These are phyloP conservation scores for Cucurbita pepo DNA, from an alignment of 306 rosid species.

Conservation along the genomic window DNA sequence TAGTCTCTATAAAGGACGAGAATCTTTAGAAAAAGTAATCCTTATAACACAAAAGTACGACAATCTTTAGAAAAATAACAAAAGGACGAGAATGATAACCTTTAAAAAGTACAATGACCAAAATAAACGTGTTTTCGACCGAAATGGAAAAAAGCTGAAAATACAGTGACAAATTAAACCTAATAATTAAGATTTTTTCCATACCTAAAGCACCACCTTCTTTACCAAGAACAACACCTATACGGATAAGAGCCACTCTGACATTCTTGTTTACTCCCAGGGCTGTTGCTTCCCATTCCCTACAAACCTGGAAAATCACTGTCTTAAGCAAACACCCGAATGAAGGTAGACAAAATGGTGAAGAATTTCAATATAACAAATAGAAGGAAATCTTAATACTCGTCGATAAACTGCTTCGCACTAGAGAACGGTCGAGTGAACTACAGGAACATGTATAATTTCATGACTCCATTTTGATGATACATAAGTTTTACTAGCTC, in stretches of 20 bases:
- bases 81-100: background rate
- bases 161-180: background rate
- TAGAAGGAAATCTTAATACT: background rate
- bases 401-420: background rate
- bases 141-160: background rate
- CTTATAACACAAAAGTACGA: background rate
- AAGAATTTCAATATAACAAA: background rate
- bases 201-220: constrained; percentile 97
- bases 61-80: background rate
- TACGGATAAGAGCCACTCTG: constrained; percentile 69
- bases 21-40: no score
- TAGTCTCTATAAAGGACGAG: no score
- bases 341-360: background rate
- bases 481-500: background rate
- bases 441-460: background rate
- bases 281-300: constrained; percentile 94
- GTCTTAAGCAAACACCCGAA: background rate
- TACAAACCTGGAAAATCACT: constrained; percentile 53
- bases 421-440: background rate
- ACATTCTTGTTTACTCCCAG: constrained; percentile 54
- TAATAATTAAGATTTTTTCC: background rate
- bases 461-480: background rate
- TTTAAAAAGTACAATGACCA: background rate
- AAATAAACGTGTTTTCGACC: no score
- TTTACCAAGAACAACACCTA: constrained; percentile 96